These are phyloP conservation scores for Nicotiana obtusifolia DNA, from an alignment of 257 asterid genomes.

Conservation along the genomic window DNA sequence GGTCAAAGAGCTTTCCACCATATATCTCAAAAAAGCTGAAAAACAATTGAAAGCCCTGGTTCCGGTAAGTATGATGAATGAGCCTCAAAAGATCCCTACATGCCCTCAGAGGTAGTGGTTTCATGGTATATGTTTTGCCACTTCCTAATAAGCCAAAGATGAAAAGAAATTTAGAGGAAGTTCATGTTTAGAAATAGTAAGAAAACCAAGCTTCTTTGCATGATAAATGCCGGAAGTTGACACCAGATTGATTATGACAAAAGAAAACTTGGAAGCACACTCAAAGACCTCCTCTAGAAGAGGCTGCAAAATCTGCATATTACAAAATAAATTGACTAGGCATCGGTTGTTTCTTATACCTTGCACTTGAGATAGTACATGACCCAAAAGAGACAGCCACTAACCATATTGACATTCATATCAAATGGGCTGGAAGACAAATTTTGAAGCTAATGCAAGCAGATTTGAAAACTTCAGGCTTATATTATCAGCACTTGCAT, in stretches of 20 bases:
- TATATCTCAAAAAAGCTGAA: conserved; percentile 97
- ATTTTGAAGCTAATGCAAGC: neutral
- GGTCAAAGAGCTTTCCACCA: conserved; percentile 93
- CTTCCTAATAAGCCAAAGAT: conserved; percentile 55
- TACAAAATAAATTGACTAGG: neutral
- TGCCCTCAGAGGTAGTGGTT: conserved; percentile 94
- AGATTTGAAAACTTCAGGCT: neutral
- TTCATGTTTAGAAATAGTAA: neutral
- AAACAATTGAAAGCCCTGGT: conserved; percentile 88
- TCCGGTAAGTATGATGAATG: conserved; percentile 85
- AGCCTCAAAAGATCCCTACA: conserved; percentile 90
- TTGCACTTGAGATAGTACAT: neutral
- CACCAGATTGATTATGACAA: neutral
- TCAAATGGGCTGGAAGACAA: neutral
- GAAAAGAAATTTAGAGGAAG: neutral
- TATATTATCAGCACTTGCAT: neutral
- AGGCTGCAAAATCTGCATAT: neutral
- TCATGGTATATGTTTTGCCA: conserved; percentile 97
- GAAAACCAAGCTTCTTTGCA: neutral
- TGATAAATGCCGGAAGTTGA: neutral
- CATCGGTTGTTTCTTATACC: neutral
- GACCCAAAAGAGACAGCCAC: neutral
- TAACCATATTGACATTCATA: neutral
- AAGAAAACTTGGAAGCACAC: neutral
- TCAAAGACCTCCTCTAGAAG: neutral